Conservation (phyloP, 2,329 filamentous ascomycete genomes). For the Aspergillus persii region DNA sequence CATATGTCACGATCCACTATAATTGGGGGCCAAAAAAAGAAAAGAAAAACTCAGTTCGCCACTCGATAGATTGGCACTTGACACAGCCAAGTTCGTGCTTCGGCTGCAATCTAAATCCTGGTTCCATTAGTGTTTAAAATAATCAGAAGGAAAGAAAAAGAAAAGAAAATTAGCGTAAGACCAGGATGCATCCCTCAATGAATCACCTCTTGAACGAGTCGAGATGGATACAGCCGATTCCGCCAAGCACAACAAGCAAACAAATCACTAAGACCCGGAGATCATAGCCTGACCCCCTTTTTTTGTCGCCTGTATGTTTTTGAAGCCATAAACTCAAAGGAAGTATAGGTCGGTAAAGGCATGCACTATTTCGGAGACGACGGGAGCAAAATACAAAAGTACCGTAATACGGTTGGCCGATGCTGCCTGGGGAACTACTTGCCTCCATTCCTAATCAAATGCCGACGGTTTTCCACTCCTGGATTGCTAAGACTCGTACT, state of each 20-base stretch:
- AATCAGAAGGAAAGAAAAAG: background rate
- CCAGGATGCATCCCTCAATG: background rate
- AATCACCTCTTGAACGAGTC: background rate
- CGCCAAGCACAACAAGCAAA: background rate
- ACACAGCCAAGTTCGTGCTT: background rate
- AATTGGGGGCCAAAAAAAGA: background rate
- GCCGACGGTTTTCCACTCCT: background rate
- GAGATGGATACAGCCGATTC: background rate
- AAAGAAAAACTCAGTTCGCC: background rate
- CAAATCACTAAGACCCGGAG: slow-evolving; percentile 2
- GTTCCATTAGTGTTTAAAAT: background rate
- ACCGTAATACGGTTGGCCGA: background rate
- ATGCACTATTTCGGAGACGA: background rate
- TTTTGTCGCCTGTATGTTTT: background rate
- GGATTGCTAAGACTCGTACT: slow-evolving; percentile 3
- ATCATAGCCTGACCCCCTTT: background rate
- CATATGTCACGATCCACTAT: background rate
- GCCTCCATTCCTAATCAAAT: background rate
- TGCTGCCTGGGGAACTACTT: background rate
- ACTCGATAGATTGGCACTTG: background rate
- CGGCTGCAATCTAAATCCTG: background rate
- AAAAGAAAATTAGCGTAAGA: background rate
- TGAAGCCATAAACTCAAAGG: background rate
- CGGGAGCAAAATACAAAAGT: background rate
- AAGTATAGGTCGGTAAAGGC: background rate